phyloP scores from a whole-genome alignment of 345 rosid genomes.

The Brassica nigra region DNA sequence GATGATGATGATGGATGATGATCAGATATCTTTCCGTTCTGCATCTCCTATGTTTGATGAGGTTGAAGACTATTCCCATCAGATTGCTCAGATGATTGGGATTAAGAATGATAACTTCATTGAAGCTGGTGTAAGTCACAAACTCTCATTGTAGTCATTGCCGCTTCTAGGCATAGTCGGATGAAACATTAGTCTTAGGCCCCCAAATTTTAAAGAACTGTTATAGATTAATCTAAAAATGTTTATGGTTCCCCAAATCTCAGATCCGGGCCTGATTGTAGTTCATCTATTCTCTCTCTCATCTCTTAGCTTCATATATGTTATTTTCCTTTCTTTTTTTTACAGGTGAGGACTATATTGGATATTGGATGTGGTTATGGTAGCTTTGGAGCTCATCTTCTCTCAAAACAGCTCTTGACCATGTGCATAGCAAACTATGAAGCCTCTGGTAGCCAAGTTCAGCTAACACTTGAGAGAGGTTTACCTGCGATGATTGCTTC shows the following conservation, averaged over 20 bases:
- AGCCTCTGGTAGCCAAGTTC: constrained; percentile 96
- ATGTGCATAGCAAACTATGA: constrained; percentile 97
- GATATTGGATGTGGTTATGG: constrained; percentile 99
- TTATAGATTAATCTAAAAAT: neutral
- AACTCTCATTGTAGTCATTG: neutral
- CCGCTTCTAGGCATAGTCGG: neutral
- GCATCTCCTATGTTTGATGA: constrained; percentile 87
- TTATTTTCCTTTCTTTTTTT: neutral
- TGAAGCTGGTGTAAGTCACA: constrained; percentile 81
- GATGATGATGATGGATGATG: constrained; percentile 98
- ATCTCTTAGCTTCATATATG: constrained; percentile 3
- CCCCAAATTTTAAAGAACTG: neutral
- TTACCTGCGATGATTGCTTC: constrained; percentile 97
- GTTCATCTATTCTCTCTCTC: neutral
- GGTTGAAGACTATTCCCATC: constrained; percentile 97
- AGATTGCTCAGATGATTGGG: constrained; percentile 96
- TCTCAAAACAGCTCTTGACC: constrained; percentile 74
- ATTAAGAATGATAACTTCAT: constrained; percentile 76
- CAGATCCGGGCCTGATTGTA: neutral
- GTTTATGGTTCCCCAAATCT: neutral
- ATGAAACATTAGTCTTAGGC: neutral
- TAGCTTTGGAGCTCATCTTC: constrained; percentile 98
- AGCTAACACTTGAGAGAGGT: constrained; percentile 97
- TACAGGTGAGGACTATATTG: constrained; percentile 88
- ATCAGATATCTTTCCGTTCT: constrained; percentile 93